These are phyloP conservation scores for Botryobasidium botryosum DNA, from an alignment of 768 basidiomycete genomes.

Conservation along the genomic window DNA sequence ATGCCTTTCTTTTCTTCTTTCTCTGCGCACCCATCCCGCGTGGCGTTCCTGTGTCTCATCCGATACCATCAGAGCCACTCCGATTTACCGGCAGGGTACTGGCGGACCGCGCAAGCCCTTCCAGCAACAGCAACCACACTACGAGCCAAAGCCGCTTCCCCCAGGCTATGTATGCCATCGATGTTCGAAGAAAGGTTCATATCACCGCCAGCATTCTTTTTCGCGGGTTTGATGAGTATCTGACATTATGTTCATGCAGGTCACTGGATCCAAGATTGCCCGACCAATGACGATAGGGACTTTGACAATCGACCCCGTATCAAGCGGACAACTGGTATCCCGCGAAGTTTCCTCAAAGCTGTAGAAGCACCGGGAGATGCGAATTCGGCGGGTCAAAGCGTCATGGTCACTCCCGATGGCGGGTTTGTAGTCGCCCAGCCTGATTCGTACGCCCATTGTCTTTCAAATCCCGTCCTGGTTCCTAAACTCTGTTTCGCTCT, in stretches of 20 bases:
- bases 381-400: constrained; percentile 42
- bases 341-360: constrained; percentile 90
- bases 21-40: too few species aligned
- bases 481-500: not conserved
- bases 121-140: constrained; percentile 32
- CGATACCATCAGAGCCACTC: constrained; percentile 30
- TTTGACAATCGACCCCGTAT: constrained; percentile 90
- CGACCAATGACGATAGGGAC: constrained; percentile 90
- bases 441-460: constrained; percentile 53
- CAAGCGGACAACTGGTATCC: constrained; percentile 96
- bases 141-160: constrained; percentile 64
- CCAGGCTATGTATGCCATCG: constrained; percentile 97
- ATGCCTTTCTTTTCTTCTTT: constrained; percentile 25
- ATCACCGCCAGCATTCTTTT: not conserved
- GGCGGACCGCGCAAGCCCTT: constrained; percentile 31
- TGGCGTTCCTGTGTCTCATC: too few species aligned
- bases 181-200: constrained; percentile 82
- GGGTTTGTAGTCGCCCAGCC: constrained; percentile 96
- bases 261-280: constrained; percentile 99
- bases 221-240: constrained; percentile 3
- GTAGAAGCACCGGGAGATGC: constrained; percentile 38
- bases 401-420: constrained; percentile 98
- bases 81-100: constrained; percentile 46
- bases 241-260: constrained; percentile 30
- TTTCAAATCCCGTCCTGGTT: not conserved